A percentile compares a stretch with the other conserved stretches of the same genome.
Conservation (phyloP, 495 filamentous ascomycete genomes). For the Tuber calosporum region DNA sequence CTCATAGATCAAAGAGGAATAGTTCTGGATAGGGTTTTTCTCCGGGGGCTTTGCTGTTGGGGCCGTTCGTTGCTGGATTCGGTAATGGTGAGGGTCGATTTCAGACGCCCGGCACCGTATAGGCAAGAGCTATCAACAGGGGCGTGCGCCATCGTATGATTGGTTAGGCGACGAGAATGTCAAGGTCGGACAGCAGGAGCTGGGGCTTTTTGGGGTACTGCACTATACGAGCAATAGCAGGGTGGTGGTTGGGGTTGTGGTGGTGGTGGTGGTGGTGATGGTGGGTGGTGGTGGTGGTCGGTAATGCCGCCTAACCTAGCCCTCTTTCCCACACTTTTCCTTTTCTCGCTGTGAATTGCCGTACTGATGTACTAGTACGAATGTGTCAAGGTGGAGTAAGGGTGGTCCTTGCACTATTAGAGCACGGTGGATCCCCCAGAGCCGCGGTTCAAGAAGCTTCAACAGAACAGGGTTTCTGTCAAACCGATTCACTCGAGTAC, state of each 20-base stretch:
- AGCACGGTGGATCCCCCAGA: neutral
- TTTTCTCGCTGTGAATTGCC: neutral
- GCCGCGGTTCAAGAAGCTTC: neutral
- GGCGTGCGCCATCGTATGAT: neutral
- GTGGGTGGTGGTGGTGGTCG: neutral
- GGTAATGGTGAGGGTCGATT: neutral
- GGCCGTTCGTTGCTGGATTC: neutral
- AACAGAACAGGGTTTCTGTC: neutral
- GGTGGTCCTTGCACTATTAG: neutral
- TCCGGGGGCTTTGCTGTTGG: neutral
- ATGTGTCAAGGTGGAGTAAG: neutral
- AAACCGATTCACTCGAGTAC: neutral
- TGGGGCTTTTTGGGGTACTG: neutral
- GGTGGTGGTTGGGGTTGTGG: neutral
- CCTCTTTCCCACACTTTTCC: neutral
- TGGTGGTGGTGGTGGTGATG: too few species aligned
- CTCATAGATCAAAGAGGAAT: neutral
- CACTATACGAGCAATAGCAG: neutral
- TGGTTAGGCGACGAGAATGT: neutral
- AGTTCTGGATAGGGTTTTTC: neutral
- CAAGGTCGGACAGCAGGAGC: neutral
- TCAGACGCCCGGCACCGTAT: neutral
- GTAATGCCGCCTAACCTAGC: neutral
- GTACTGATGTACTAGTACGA: neutral
- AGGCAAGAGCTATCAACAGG: neutral